These are phyloP conservation scores for Ceratobasidium sp. DNA, from an alignment of 1,284 basidiomycete species.

Conservation along the genomic window DNA sequence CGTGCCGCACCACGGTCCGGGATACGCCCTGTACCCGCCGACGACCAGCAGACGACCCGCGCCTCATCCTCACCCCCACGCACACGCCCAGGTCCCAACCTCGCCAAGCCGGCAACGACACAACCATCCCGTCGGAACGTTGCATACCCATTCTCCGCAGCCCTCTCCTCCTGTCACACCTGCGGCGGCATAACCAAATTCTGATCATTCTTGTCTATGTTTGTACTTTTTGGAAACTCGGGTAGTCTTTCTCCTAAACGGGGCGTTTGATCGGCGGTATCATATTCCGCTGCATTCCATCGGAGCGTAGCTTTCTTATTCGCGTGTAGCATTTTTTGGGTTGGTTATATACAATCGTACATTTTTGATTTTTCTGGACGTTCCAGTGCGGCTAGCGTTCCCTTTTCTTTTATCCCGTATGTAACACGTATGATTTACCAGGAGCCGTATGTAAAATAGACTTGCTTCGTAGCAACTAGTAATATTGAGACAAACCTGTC, in stretches of 20 bases:
- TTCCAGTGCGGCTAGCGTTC: not conserved
- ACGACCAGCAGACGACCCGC: not conserved
- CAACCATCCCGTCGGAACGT: slow-evolving; percentile 14
- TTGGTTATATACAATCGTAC: slow-evolving; percentile 21
- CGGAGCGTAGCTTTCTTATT: too few species aligned
- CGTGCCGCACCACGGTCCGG: not conserved
- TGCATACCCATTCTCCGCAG: slow-evolving; percentile 33
- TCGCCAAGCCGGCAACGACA: slow-evolving; percentile 21
- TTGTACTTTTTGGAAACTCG: not conserved
- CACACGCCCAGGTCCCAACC: not conserved
- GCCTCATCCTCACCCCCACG: not conserved
- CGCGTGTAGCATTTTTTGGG: slow-evolving; percentile 22
- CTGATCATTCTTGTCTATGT: not conserved
- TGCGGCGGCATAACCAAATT: slow-evolving; percentile 13
- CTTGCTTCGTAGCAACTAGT: slow-evolving; percentile 29
- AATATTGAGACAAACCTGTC: slow-evolving; percentile 22
- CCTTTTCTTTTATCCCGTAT: slow-evolving; percentile 1
- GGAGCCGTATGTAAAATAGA: slow-evolving; percentile 30
- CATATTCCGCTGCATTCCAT: not conserved
- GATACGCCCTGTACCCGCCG: slow-evolving; percentile 17
- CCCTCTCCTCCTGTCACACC: slow-evolving; percentile 33
- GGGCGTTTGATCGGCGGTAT: not conserved
- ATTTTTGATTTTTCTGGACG: slow-evolving; percentile 2
- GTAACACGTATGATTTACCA: slow-evolving; percentile 35
- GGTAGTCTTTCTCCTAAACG: not conserved